phyloP scores from a whole-genome alignment of 202 grass and related monocot genomes.

The Elaeis oleifera region DNA sequence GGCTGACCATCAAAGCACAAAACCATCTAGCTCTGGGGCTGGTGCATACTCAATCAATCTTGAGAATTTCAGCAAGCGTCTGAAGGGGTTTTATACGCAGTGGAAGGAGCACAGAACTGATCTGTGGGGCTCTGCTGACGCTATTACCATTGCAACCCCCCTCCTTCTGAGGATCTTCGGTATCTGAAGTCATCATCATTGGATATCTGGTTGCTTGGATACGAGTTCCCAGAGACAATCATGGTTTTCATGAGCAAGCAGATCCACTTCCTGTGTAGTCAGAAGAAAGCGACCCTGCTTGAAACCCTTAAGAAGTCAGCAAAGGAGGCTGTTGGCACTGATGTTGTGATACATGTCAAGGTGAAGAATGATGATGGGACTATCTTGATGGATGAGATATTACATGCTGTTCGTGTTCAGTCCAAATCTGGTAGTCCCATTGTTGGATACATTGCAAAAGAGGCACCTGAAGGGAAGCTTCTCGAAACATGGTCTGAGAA shows the following conservation, averaged over 20 bases:
- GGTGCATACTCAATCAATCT: constrained; percentile 41
- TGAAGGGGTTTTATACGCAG: constrained; percentile 58
- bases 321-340: constrained; percentile 44
- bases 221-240: constrained; percentile 81
- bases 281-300: constrained; percentile 61
- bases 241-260: constrained; percentile 58
- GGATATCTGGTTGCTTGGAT: constrained; percentile 68
- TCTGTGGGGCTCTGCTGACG: constrained; percentile 56
- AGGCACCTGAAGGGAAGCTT: constrained; percentile 61
- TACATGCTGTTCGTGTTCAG: constrained; percentile 31
- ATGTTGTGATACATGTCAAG: constrained; percentile 60
- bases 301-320: constrained; percentile 53
- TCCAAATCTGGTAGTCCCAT: constrained; percentile 35
- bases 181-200: constrained; percentile 75
- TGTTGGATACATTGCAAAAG: constrained; percentile 57
- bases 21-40: constrained; percentile 12
- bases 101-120: constrained; percentile 52
- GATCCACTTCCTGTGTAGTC: constrained; percentile 66
- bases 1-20: constrained; percentile 27
- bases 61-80: constrained; percentile 57
- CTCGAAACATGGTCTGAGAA: constrained; percentile 55
- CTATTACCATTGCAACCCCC: constrained; percentile 58
- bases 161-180: constrained; percentile 63
- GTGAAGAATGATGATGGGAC: constrained; percentile 48
- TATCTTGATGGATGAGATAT: constrained; percentile 51